Percentiles rank a stretch among this genome's conserved stretches.
Conservation (phyloP, 129 eudicot genomes). For the Chrysanthemum lavandulifolium region DNA sequence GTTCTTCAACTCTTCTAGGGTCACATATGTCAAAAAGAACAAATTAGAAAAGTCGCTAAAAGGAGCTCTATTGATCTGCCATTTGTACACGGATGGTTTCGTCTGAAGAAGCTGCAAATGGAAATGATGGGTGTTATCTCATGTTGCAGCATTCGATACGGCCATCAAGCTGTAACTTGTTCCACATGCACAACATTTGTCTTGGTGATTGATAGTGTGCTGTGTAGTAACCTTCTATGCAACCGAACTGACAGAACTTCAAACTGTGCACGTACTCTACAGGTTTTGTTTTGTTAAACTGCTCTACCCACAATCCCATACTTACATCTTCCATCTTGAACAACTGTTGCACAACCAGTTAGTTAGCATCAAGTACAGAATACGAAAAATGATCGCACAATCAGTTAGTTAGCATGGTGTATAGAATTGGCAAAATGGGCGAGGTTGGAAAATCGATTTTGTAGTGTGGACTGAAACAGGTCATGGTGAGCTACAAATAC, state of each 20-base stretch:
- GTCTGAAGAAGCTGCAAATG: not conserved
- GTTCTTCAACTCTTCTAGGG: not conserved
- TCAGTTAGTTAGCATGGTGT: too few species aligned
- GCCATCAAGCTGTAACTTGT: constrained; percentile 52
- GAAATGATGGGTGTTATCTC: constrained; percentile 39
- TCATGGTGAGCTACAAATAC: too few species aligned
- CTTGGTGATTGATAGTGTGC: constrained; percentile 53
- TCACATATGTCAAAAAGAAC: not conserved
- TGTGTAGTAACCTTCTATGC: constrained; percentile 43
- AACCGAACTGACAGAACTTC: constrained; percentile 51
- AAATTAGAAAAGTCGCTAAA: not conserved
- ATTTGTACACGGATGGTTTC: constrained; percentile 1
- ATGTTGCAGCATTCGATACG: constrained; percentile 73
- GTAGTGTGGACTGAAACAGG: too few species aligned
- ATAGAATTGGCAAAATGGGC: not conserved
- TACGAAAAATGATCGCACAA: too few species aligned
- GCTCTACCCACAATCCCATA: constrained; percentile 48
- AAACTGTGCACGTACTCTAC: constrained; percentile 57
- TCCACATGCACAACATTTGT: constrained; percentile 59
- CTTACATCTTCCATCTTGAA: constrained; percentile 61
- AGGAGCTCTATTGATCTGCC: not conserved
- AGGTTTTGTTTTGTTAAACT: constrained; percentile 39
- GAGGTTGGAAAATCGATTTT: not conserved
- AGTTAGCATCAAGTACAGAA: not conserved
- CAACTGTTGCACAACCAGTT: constrained; percentile 23